Evolutionary conservation across 768 basidiomycete genomes (phyloP).

Genomic region (Boletus fagicola): DNA sequence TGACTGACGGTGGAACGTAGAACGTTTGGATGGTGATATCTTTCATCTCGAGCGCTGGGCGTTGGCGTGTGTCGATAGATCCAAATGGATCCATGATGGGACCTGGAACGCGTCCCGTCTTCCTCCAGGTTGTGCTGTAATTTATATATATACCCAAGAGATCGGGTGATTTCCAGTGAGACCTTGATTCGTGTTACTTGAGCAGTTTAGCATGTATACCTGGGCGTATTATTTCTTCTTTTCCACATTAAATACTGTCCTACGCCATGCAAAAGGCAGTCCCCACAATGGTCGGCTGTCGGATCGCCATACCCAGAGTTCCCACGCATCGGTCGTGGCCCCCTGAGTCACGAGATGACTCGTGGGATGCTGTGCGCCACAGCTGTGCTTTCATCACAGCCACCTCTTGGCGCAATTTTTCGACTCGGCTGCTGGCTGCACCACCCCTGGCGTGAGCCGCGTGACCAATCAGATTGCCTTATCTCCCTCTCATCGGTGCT

Average conservation of each 20-base stretch:
- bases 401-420: too few species aligned
- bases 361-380: too few species aligned
- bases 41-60: not conserved
- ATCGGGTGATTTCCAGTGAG: not conserved
- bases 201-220: not conserved
- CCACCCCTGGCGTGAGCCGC: too few species aligned
- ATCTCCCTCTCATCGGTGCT: not conserved
- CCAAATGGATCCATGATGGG: not conserved
- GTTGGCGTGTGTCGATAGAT: not conserved
- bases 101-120: not conserved
- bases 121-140: not conserved
- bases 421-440: too few species aligned
- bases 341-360: too few species aligned
- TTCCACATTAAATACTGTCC: too few species aligned
- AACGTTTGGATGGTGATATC: constrained; percentile 31
- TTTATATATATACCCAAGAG: constrained; percentile 1
- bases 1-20: constrained; percentile 18
- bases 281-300: too few species aligned
- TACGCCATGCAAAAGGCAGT: too few species aligned
- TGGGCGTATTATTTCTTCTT: not conserved
- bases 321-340: too few species aligned
- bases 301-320: too few species aligned
- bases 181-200: not conserved
- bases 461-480: too few species aligned
- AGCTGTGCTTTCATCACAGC: too few species aligned